Evolutionary conservation across 2,329 filamentous ascomycete genomes (phyloP), one percentile per base, ranked within the genome.

Genomic region (Graphium sp.): DNA sequence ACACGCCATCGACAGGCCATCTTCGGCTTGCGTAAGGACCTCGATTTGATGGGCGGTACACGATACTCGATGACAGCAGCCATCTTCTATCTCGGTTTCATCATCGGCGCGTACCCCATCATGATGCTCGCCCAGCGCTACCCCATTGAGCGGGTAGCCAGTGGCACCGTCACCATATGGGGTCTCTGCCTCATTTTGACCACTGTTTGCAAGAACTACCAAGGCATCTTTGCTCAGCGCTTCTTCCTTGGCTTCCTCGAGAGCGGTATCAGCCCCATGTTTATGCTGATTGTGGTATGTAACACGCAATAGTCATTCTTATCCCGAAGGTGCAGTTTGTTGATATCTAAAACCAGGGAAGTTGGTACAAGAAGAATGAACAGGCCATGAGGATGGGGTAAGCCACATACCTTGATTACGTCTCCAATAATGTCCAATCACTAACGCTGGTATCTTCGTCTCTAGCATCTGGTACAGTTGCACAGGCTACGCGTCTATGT

Each of bases 241-340:
- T 58, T 61, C 31, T 40, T 63, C 3, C 42, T 64, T 1, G 60
- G 60, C 2, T 35, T 53, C 1, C 59, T 63, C 12, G 60, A 64
- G 38, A 55, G 57, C 0, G 50, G 54, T 0, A 57, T 64, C 6
- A 60, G 56, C 0, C 57, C 60, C 0, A 54, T 54, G 9, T 61
- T 62, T 29, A 61, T 62, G 52, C 52, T 64, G 46, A 56, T 62
- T 19, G 53, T 62, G 46, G 50, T 5, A 59, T 60, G 49, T 65
- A 29, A n/a, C 7, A 8, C n/a, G 8, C 20, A 7, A 7, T 14
- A 9, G 13, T 14, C 7, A 14, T 12, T 5, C 7, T 7, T 24
- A n/a, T 6, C 24, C n/a, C 5, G 11, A 3, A n/a, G 4, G 24
- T 5, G 14, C 5, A 17, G n/a, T 6, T 5, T 7, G 10, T 15